These are phyloP conservation scores for Gardenia jasminoides DNA, from an alignment of 257 asterid genomes.

Conservation along the genomic window DNA sequence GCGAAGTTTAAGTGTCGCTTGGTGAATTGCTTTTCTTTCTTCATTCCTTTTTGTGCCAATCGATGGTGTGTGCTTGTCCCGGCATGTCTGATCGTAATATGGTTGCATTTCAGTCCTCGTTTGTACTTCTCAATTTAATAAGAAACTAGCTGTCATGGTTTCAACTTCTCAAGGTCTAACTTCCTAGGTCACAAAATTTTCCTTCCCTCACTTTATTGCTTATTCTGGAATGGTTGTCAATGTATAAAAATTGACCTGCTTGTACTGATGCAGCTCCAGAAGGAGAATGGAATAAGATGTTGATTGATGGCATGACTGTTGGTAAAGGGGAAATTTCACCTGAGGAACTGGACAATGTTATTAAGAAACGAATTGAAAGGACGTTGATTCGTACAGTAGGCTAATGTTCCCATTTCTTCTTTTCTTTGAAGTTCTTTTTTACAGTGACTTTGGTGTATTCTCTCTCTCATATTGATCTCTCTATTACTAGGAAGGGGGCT, in stretches of 20 bases:
- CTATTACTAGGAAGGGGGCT: slow-evolving; percentile 82
- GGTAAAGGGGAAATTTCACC: slow-evolving; percentile 79
- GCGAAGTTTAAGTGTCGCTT: no score
- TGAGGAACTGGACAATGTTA: slow-evolving; percentile 60
- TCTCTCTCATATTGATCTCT: background rate
- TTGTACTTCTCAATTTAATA: background rate
- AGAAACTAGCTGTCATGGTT: background rate
- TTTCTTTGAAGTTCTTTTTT: slow-evolving; percentile 18
- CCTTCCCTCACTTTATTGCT: background rate
- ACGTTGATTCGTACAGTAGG: slow-evolving; percentile 86
- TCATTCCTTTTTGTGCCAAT: background rate
- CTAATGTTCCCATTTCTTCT: background rate
- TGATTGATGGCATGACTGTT: slow-evolving; percentile 60
- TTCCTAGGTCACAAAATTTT: background rate
- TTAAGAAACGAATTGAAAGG: slow-evolving; percentile 84
- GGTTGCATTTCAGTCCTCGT: background rate
- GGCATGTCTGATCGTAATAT: background rate
- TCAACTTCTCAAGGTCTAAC: background rate
- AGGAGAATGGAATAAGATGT: slow-evolving; percentile 74
- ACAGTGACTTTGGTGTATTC: slow-evolving; percentile 1
- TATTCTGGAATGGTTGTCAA: background rate
- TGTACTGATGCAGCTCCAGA: slow-evolving; percentile 63
- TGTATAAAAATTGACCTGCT: background rate
- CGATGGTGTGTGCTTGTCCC: background rate
- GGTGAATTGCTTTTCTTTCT: background rate